Evolutionary conservation across 148 eudicot species (phyloP).

Genomic region (Camellia lanceoleosa): DNA sequence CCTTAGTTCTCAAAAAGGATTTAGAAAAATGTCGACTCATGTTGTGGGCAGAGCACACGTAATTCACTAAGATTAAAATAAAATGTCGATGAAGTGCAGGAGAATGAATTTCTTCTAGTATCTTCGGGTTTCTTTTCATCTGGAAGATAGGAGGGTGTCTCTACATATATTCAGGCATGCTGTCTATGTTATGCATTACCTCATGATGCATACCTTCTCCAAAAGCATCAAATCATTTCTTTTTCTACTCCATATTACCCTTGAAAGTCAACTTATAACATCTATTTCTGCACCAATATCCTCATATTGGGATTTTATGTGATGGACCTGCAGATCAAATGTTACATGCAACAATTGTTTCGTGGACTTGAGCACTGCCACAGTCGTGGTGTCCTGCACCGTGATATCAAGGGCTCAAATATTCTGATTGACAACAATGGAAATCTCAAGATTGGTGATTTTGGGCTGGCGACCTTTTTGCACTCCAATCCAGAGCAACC

Average conservation of each 20-base stretch:
- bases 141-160: neutral
- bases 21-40: too few relatives aligned
- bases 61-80: too few relatives aligned
- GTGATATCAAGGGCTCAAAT: slow-evolving; percentile 67
- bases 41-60: too few relatives aligned
- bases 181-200: slow-evolving; percentile 7
- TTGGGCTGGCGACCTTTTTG: slow-evolving; percentile 56
- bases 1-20: too few relatives aligned
- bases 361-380: slow-evolving; percentile 65
- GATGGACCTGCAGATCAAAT: slow-evolving; percentile 48
- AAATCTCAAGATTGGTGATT: slow-evolving; percentile 64
- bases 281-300: neutral
- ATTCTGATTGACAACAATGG: slow-evolving; percentile 53
- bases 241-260: neutral
- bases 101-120: too few relatives aligned
- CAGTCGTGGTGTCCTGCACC: slow-evolving; percentile 58
- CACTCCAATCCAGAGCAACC: slow-evolving; percentile 45
- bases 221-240: neutral
- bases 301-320: neutral
- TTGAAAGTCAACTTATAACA: neutral
- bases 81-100: too few relatives aligned
- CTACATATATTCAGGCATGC: neutral
- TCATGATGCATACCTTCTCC: neutral
- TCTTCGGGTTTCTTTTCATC: neutral
- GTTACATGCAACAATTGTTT: slow-evolving; percentile 59